phyloP scores from a whole-genome alignment of 805 yeast genomes.

The Kluyveromyces starmeri region DNA sequence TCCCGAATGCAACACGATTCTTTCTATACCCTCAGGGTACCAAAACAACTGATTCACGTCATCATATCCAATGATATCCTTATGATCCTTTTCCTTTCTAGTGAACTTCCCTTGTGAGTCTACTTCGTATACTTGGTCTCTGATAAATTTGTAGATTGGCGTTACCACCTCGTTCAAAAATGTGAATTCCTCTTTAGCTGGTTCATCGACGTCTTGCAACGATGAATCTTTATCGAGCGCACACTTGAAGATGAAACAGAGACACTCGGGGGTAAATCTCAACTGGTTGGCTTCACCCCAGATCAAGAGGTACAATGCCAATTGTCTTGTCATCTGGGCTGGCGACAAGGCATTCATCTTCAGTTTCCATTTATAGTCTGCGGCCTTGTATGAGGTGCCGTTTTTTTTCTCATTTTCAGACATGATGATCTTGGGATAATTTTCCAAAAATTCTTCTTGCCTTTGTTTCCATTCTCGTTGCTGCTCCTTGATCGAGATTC shows the following conservation, averaged over 20 bases:
- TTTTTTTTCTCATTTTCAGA: conserved; percentile 61
- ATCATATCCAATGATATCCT: conserved; percentile 71
- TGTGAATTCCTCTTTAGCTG: conserved; percentile 35
- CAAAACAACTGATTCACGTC: conserved; percentile 85
- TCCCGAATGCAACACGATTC: conserved; percentile 39
- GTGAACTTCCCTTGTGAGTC: conserved; percentile 44
- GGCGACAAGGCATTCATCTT: conserved; percentile 49
- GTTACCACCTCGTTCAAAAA: conserved; percentile 64
- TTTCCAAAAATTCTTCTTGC: conserved; percentile 40
- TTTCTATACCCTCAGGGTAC: conserved; percentile 63
- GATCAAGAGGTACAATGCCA: conserved; percentile 60
- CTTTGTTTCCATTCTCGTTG: conserved; percentile 35
- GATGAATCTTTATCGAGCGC: conserved; percentile 62
- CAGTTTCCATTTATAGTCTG: conserved; percentile 73
- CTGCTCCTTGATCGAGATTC: conserved; percentile 29
- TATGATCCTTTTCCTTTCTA: conserved; percentile 65
- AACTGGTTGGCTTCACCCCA: conserved; percentile 92
- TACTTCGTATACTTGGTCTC: conserved; percentile 50
- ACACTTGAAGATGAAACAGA: conserved; percentile 77
- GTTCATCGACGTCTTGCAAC: conserved; percentile 26
- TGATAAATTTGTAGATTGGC: conserved; percentile 60
- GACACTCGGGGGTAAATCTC: conserved; percentile 82
- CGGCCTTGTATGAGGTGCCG: conserved; percentile 58
- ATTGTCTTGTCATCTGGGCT: conserved; percentile 54
- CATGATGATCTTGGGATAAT: conserved; percentile 46